phyloP scores from a whole-genome alignment of 257 asterid species.

The Leptodermis oblonga region DNA sequence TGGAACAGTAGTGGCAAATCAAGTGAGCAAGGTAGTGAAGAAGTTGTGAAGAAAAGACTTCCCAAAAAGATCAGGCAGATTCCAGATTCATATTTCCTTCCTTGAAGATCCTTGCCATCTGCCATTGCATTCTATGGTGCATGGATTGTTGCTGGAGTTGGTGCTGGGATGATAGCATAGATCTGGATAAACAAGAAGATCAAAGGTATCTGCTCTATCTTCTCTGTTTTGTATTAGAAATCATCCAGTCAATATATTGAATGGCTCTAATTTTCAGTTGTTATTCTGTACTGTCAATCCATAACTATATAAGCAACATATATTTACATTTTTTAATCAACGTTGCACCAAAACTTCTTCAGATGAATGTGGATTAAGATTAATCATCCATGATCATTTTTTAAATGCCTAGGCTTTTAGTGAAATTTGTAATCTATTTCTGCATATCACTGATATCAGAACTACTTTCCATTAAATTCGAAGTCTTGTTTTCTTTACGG shows the following conservation, averaged over 20 bases:
- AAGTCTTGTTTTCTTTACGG: background rate
- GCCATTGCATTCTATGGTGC: constrained; percentile 51
- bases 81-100: constrained; percentile 81
- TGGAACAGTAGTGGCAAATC: constrained; percentile 59
- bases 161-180: constrained; percentile 81
- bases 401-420: background rate
- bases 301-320: background rate
- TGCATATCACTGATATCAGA: background rate
- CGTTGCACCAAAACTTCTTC: background rate
- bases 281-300: background rate
- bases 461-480: background rate
- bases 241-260: background rate
- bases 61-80: constrained; percentile 60
- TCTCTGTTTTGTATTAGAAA: background rate
- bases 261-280: background rate
- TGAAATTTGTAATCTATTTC: background rate
- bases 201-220: constrained; percentile 38
- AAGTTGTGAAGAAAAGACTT: constrained; percentile 59
- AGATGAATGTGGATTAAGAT: background rate
- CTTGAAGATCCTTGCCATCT: constrained; percentile 53
- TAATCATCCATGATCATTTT: background rate
- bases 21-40: constrained; percentile 31
- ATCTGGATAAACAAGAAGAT: constrained; percentile 77
- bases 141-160: constrained; percentile 76
- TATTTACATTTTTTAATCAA: background rate